Base-by-base conservation (phyloP, 148 eudicot genomes). In the Arbutus unedo region DNA sequence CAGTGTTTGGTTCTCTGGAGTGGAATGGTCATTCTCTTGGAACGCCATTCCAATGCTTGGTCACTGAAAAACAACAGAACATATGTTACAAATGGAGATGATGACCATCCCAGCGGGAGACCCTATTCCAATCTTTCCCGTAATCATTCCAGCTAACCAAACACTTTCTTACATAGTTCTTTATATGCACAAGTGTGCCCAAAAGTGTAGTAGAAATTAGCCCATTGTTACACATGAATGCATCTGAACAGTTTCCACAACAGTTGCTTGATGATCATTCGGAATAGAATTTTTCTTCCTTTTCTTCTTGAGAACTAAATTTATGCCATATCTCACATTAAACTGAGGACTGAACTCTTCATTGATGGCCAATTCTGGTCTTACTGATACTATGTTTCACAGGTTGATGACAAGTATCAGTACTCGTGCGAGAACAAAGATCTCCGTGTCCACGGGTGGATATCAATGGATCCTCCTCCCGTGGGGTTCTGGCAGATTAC, bases 361-460 rank as follows among this genome's bases (percentile, higher is more conserved):
- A 18, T n/a, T 66, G 45, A n/a, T n/a, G 2, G 9, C 21, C 67
- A 60, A 60, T 15, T 56, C n/a, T 60, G 79, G 7, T 83, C 38
- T 31, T 19, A 38, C 31, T 78, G 48, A 78, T 18, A 73, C 44
- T n/a, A 43, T 78, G 77, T 15, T 81, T 2, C 45, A 9, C 57
- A 93, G 95, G 98, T 94, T 79, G 98, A 94, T 88, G 98, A 94
- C 84, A 94, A 94, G 85, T 94, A 93, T 77, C 90, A 92, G 82
- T 94, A 94, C 71, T 92, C 98, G 25, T 86, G 94, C 67, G 95
- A 93, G 53, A 85, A 92, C 68, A 87, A 89, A 86, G 94, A 94
- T 82, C 90, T 92, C 10, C 85, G 87, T 76, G 96, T 94, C 6
- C 98, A 94, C 16, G 98, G 98, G 19, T 94, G 96, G 96, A 94